Evolutionary conservation across 2,329 filamentous ascomycete species (phyloP), one percentile per base, ranked within the genome.

Genomic region (Cercospora zeae-maydis): DNA sequence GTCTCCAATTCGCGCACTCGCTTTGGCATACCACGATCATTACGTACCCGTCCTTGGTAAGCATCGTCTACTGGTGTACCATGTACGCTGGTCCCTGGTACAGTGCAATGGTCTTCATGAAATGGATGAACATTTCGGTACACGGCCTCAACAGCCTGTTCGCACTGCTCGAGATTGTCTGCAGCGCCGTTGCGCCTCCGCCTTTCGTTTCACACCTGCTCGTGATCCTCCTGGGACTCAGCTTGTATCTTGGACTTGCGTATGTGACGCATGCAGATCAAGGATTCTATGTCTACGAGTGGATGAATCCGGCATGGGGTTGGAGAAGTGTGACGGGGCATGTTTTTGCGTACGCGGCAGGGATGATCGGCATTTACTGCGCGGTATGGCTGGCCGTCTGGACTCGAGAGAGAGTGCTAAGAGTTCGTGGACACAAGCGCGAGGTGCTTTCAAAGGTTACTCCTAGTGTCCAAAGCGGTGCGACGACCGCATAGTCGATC

Each of bases 71-170:
- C 59, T 66, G 59, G 62, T 34, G 52, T 3, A 64, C 57, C 8
- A 64, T 66, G 57, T 66, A 60, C 21, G 62, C 53, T 10, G 24
- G n/a, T 14, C 47, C 57, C 4, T 61, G 63, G 64, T 49, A 58
- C 7, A 52, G 34, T 8, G 36, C 57, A 9, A 49, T 39, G 14
- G 31, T 37, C 2, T 64, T 64, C 24, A 52, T 51, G n/a, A 45
- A 58, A 61, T 66, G 62, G 62, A 60, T 64, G 51, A 66, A 66
- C 21, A 52, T 63, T 4, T 66, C 62, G 6, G 62, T 66, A 1
- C 64, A 66, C 24, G 59, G 57, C n/a, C 58, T 64, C 21, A 66
- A 66, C 39, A 56, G 45, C 36, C 21, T 66, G 11, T 66, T 66
- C 58, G 62, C 62, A 4, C 55, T 64, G 7, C 21, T 58, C 14